phyloP scores from a whole-genome alignment of 768 basidiomycete species.

The Suillus luteus region DNA sequence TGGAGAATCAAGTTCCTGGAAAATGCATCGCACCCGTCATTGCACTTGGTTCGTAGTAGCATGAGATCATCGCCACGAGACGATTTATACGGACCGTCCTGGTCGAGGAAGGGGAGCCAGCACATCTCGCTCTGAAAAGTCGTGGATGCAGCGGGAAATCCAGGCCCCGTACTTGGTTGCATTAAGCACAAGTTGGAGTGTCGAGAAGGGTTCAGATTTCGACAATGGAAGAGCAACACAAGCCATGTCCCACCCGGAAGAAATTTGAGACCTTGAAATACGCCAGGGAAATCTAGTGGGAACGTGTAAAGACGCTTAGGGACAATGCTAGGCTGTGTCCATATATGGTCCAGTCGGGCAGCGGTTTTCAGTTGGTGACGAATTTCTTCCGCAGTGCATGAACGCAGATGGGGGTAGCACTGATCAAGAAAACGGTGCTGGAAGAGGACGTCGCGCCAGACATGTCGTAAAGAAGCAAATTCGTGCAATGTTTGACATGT shows the following conservation, averaged over 20 bases:
- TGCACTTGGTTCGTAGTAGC: constrained; percentile 28
- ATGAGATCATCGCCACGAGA: constrained; percentile 33
- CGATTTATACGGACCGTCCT: constrained; percentile 33
- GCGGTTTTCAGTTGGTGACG: constrained; percentile 27
- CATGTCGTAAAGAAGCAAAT: constrained; percentile 27
- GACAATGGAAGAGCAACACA: constrained; percentile 34
- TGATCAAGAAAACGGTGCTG: constrained; percentile 27
- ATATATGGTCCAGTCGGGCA: constrained; percentile 8
- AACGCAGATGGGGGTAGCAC: constrained; percentile 28
- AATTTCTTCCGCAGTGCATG: constrained; percentile 22
- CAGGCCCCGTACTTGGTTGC: constrained; percentile 19
- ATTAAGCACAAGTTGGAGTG: constrained; percentile 34
- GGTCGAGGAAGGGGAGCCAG: constrained; percentile 23
- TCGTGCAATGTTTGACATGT: constrained; percentile 28
- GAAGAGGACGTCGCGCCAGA: constrained; percentile 29
- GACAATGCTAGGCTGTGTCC: constrained; percentile 1
- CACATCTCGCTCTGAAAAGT: constrained; percentile 32
- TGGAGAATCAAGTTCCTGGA: not conserved
- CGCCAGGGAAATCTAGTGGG: constrained; percentile 31
- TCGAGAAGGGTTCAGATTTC: constrained; percentile 29
- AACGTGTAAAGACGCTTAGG: constrained; percentile 23
- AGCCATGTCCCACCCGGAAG: constrained; percentile 33
- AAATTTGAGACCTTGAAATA: constrained; percentile 34
- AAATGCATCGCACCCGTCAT: constrained; percentile 25
- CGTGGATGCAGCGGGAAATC: constrained; percentile 20